These are phyloP conservation scores for Copromyces sp. DNA, from an alignment of 495 filamentous ascomycete genomes.

Conservation along the genomic window DNA sequence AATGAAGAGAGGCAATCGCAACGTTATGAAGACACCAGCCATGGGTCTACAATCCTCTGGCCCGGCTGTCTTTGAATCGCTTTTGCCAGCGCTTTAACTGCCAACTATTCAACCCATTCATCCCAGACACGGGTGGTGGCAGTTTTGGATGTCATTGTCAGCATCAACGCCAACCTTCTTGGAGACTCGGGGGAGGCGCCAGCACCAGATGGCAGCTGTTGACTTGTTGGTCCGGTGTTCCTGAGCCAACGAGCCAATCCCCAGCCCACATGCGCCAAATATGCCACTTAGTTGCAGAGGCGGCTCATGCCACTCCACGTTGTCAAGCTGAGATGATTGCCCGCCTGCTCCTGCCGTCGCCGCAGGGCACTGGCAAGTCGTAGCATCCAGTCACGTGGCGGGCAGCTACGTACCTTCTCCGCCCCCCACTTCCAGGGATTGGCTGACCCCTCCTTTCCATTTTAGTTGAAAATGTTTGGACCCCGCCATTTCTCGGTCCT, in stretches of 20 bases:
- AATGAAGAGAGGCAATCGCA: not conserved
- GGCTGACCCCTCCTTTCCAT: conserved; percentile 16
- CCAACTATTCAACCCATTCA: not conserved
- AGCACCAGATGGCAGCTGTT: not conserved
- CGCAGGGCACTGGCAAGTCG: not conserved
- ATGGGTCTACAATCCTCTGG: not conserved
- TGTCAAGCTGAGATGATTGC: not conserved
- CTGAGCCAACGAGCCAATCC: not conserved
- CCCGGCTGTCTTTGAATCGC: not conserved
- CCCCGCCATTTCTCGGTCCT: conserved; percentile 31
- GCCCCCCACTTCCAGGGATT: conserved; percentile 12
- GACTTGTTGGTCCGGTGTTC: not conserved
- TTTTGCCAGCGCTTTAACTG: not conserved
- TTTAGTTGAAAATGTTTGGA: conserved; percentile 25
- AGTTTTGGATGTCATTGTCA: not conserved
- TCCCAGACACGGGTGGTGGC: not conserved
- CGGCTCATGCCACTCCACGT: not conserved
- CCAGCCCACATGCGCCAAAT: not conserved
- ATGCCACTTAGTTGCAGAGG: not conserved
- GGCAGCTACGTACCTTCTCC: conserved; percentile 6
- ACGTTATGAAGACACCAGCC: not conserved
- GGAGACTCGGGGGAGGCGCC: not conserved
- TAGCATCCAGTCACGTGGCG: not conserved
- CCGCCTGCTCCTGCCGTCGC: not conserved
- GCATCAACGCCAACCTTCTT: not conserved